Conservation (phyloP, 2,329 filamentous ascomycete genomes). For the Colletotrichum tofieldiae region DNA sequence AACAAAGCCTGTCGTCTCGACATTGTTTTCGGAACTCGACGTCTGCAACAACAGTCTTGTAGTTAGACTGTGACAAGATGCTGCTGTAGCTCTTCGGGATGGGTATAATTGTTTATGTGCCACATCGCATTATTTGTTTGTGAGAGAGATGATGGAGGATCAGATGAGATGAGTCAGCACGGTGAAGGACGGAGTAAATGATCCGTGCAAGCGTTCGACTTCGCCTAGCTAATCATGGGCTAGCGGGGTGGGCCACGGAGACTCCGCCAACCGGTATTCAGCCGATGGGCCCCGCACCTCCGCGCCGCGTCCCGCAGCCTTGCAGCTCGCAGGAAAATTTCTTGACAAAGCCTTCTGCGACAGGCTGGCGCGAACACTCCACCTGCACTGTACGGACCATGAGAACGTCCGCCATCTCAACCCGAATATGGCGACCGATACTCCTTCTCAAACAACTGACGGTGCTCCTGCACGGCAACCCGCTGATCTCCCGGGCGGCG, state of each 20-base stretch:
- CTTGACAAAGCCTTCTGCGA: constrained; percentile 27
- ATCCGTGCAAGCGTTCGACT: background rate
- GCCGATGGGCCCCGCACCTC: constrained; percentile 15
- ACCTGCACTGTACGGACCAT: constrained; percentile 36
- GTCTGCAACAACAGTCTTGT: too few relatives aligned
- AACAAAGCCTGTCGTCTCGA: too few relatives aligned
- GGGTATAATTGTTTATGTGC: too few relatives aligned
- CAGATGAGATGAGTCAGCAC: background rate
- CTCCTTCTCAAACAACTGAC: constrained; percentile 21
- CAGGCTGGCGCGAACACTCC: constrained; percentile 26
- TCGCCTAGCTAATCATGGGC: too few relatives aligned
- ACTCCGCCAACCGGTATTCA: constrained; percentile 33
- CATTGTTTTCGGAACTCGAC: too few relatives aligned
- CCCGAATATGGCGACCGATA: constrained; percentile 39
- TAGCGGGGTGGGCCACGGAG: fast-evolving
- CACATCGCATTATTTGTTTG: too few relatives aligned
- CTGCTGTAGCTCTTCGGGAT: too few relatives aligned
- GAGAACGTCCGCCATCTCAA: constrained; percentile 35
- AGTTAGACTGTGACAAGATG: too few relatives aligned
- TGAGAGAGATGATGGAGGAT: background rate
- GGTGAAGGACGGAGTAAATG: background rate
- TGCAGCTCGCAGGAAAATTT: constrained; percentile 39
- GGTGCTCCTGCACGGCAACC: constrained; percentile 29
- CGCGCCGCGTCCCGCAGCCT: constrained; percentile 36
- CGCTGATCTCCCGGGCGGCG: constrained; percentile 20